Percentiles rank a stretch among this genome's conserved stretches.
Evolutionary conservation across 2,329 filamentous ascomycete genomes (phyloP).

Genomic region (Microcyclospora tardicrescens): DNA sequence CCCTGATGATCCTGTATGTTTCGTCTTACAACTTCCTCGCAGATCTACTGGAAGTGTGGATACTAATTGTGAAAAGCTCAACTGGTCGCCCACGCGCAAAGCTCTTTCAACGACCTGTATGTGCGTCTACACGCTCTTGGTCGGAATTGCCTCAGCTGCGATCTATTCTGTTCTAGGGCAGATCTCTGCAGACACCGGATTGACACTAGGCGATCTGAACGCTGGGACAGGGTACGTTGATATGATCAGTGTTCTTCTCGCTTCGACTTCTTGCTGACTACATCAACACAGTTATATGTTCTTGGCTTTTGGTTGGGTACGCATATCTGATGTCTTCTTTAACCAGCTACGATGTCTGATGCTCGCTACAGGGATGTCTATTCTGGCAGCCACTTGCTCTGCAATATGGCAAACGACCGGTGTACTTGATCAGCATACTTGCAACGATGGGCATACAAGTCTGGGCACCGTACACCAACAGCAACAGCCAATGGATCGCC

Average conservation of each 20-base stretch:
- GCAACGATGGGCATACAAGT: conserved; percentile 30
- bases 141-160: conserved; percentile 36
- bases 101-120: conserved; percentile 28
- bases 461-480: conserved; percentile 34
- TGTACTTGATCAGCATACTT: conserved; percentile 34
- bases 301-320: conserved; percentile 10
- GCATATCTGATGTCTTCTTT: neutral
- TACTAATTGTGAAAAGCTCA: conserved; percentile 6
- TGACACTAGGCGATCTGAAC: conserved; percentile 34
- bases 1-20: conserved; percentile 20
- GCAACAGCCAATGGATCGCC: conserved; percentile 35
- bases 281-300: conserved; percentile 8
- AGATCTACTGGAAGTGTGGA: neutral
- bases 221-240: conserved; percentile 31
- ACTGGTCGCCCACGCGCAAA: conserved; percentile 28
- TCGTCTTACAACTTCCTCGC: neutral
- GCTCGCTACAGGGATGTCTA: conserved; percentile 29
- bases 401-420: conserved; percentile 38
- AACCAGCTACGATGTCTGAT: too few relatives aligned
- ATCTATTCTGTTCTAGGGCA: conserved; percentile 39
- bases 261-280: too few relatives aligned
- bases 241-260: too few relatives aligned
- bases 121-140: conserved; percentile 36
- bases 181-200: conserved; percentile 34
- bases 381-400: conserved; percentile 42